phyloP scores from a whole-genome alignment of 2,329 filamentous ascomycete genomes.

The Neofusicoccum ribis region DNA sequence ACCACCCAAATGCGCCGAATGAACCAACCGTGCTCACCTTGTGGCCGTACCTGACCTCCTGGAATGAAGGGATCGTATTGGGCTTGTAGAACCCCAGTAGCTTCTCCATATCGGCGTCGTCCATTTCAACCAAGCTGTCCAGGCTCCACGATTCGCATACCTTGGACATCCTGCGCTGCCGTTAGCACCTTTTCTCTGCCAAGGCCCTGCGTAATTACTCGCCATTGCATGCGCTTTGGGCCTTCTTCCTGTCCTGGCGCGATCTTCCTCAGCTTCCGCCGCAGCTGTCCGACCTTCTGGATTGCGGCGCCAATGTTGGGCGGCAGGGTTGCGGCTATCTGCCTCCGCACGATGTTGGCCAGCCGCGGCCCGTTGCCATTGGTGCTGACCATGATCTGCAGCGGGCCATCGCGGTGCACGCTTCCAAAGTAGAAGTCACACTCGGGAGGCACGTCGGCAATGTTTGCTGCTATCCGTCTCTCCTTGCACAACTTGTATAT shows the following conservation, averaged over 20 bases:
- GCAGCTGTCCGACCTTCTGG: slow-evolving; percentile 75
- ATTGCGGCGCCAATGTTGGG: slow-evolving; percentile 82
- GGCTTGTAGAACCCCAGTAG: slow-evolving; percentile 73
- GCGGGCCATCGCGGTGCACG: slow-evolving; percentile 87
- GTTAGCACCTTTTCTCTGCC: slow-evolving; percentile 28
- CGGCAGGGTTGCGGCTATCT: slow-evolving; percentile 77
- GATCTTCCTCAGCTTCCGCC: slow-evolving; percentile 74
- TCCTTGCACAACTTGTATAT: slow-evolving; percentile 95
- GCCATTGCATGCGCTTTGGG: slow-evolving; percentile 89
- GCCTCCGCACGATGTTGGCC: slow-evolving; percentile 79
- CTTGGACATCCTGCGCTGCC: slow-evolving; percentile 71
- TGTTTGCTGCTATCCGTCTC: slow-evolving; percentile 82
- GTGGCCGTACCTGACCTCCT: slow-evolving; percentile 43
- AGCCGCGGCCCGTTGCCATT: slow-evolving; percentile 94
- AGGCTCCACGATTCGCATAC: slow-evolving; percentile 86
- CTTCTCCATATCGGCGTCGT: slow-evolving; percentile 76
- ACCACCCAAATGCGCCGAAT: slow-evolving; percentile 51
- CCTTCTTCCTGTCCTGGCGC: slow-evolving; percentile 73
- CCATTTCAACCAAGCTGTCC: slow-evolving; percentile 80
- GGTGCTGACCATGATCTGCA: slow-evolving; percentile 98
- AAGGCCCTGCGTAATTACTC: slow-evolving; percentile 12
- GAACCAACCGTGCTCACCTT: slow-evolving; percentile 41
- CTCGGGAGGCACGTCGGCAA: slow-evolving; percentile 93
- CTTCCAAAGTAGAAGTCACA: slow-evolving; percentile 99
- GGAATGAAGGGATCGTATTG: slow-evolving; percentile 45